Evolutionary conservation across 208 protist genomes (phyloP).

Genomic region (Wallacemonas sp.): DNA sequence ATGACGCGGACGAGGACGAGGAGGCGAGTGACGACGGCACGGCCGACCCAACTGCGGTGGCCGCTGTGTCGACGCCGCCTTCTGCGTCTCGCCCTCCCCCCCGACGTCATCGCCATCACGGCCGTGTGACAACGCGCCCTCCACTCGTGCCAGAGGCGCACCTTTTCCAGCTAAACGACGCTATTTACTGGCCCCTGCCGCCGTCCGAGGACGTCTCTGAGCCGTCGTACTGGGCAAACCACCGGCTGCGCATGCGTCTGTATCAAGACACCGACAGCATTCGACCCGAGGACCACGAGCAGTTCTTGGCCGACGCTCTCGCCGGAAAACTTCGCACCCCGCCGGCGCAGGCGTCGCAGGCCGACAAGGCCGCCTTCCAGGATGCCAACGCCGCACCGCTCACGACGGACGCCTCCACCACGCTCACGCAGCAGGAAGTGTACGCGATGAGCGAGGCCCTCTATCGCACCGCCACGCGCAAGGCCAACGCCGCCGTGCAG

Average conservation of each 20-base stretch:
- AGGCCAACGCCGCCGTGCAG: conserved; percentile 66
- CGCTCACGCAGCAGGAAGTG: conserved; percentile 28
- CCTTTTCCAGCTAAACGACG: conserved; percentile 89
- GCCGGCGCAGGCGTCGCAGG: conserved; percentile 3
- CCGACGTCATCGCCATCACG: not conserved
- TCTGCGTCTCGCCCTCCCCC: not conserved
- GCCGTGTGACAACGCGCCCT: not conserved
- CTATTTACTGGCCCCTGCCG: conserved; percentile 63
- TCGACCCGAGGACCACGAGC: conserved; percentile 31
- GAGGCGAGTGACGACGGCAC: not conserved
- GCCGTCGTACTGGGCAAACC: conserved; percentile 58
- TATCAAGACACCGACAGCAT: conserved; percentile 54
- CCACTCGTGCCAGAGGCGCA: conserved; percentile 69
- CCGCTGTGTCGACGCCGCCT: too few relatives aligned
- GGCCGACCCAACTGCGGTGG: not conserved
- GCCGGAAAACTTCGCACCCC: conserved; percentile 12
- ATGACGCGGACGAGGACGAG: not conserved
- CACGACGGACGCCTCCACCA: not conserved
- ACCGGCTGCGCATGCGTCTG: conserved; percentile 66
- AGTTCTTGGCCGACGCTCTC: conserved; percentile 19
- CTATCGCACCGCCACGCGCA: conserved; percentile 54
- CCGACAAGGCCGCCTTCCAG: conserved; percentile 2
- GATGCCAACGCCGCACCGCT: not conserved
- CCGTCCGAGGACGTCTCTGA: conserved; percentile 67
- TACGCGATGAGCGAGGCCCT: conserved; percentile 33